Conservation (phyloP, 192 early-diverging fungal genomes). For the Coemansia sp. region DNA sequence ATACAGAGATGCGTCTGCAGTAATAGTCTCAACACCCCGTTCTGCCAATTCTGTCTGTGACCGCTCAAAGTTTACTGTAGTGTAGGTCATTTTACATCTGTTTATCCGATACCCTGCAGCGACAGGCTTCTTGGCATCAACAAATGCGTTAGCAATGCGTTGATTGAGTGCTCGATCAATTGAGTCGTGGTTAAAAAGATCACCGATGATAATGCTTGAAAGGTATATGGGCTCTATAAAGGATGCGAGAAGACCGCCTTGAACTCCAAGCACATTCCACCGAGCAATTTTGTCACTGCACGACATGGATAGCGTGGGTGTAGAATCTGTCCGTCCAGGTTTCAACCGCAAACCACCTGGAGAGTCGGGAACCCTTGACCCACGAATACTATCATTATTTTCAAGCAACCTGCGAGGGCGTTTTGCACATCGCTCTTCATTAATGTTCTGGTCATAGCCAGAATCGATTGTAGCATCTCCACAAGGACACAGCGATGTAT, state of each 20-base stretch:
- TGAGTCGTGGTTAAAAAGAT: constrained; percentile 61
- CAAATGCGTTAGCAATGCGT: constrained; percentile 25
- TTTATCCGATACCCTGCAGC: constrained; percentile 12
- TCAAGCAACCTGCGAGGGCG: constrained; percentile 9
- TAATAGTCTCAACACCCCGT: constrained; percentile 11
- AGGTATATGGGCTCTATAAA: constrained; percentile 71
- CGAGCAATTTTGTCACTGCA: constrained; percentile 88
- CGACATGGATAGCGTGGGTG: constrained; percentile 50
- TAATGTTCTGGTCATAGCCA: background rate
- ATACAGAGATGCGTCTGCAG: constrained; percentile 42
- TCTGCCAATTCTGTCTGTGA: constrained; percentile 21
- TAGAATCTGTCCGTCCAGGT: constrained; percentile 49
- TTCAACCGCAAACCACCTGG: constrained; percentile 27
- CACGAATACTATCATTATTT: constrained; percentile 7
- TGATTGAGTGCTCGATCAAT: constrained; percentile 67
- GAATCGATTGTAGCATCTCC: constrained; percentile 32
- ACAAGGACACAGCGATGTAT: constrained; percentile 46
- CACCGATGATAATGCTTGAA: constrained; percentile 62
- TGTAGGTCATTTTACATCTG: constrained; percentile 13
- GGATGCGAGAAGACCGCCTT: constrained; percentile 66
- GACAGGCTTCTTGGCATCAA: constrained; percentile 8
- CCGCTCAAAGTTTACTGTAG: constrained; percentile 27
- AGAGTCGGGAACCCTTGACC: constrained; percentile 11
- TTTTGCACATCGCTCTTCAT: constrained; percentile 9
- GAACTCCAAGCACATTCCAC: constrained; percentile 82